Base-by-base conservation (phyloP, 2,329 filamentous ascomycete species). In the Grosmannia clavigera region DNA sequence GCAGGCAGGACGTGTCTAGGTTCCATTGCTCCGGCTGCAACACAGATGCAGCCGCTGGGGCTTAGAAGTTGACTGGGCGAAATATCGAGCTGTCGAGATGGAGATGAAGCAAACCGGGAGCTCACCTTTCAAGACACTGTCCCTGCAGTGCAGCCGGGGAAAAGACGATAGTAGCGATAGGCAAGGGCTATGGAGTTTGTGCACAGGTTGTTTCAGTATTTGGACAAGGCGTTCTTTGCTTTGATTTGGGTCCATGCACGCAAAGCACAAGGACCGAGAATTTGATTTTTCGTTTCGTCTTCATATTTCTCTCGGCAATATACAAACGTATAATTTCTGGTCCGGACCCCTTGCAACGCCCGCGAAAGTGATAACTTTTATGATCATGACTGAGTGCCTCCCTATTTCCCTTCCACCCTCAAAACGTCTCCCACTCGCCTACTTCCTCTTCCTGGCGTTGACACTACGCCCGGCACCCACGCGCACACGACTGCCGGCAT, bases 381-480 rank as follows among this genome's bases (percentile, higher is more conserved):
- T 40, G 38, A 16, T 40, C 38, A 40, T 40, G 9, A 38, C 3
- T 38, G 35, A 40, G 38, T 14, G 5, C 38, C 38, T 40, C 12
- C 38, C 38, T 9, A 5, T 40, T 4, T 16, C 38, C 38, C 12
- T 40, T 16, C 38, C 12, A 3, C 38, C 38, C 14, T 40, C 33
- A 35, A 35, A 35, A 11, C 33, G 6, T 9, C 33, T 35, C 33
- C 9, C 6, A 11, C 33, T 22, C 14, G 58, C n/a, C 67, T 74
- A 74, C 66, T 78, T 77, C 69, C 81, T 76, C 74, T 85, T 88
- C 71, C 78, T 87, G 43, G 88, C 86, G 73, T 99, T 99, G 58
- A 97, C 82, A 69, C 87, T 90, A 69, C 85, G 83, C 10, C 94
- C 94, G 12, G 90, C 91, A 10, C 94, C 94, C 12, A 97, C 84